These are phyloP conservation scores for Blumeria hordei DNA, from an alignment of 2,329 filamentous ascomycete genomes.

Conservation along the genomic window DNA sequence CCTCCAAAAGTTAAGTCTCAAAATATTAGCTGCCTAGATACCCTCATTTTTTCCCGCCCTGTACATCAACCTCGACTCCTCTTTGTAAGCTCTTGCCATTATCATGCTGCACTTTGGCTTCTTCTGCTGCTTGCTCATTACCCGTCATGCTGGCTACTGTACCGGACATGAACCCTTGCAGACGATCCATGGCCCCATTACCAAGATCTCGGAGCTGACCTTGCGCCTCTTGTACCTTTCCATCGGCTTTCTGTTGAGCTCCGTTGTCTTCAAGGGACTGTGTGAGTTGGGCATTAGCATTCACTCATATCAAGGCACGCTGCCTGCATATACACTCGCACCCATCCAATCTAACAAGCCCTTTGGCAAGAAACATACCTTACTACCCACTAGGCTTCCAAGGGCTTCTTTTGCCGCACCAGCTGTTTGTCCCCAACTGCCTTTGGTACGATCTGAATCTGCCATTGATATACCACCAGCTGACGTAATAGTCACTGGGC, in stretches of 20 bases:
- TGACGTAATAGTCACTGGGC: slow-evolving; percentile 42
- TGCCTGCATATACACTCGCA: background rate
- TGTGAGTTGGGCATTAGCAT: background rate
- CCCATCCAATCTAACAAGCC: no score
- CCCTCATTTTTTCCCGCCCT: slow-evolving; percentile 13
- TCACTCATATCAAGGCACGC: background rate
- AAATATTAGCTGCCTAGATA: no score
- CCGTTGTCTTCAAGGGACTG: slow-evolving; percentile 43
- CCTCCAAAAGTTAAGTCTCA: no score
- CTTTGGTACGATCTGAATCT: slow-evolving; percentile 43
- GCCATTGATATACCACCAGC: slow-evolving; percentile 49
- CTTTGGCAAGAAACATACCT: slow-evolving; percentile 21
- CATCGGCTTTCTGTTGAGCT: slow-evolving; percentile 52
- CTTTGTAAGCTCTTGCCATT: slow-evolving; percentile 65
- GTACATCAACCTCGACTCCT: slow-evolving; percentile 57
- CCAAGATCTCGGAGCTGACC: slow-evolving; percentile 59
- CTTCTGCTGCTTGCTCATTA: slow-evolving; percentile 36
- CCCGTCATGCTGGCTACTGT: slow-evolving; percentile 51
- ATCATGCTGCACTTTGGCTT: slow-evolving; percentile 46
- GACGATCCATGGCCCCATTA: slow-evolving; percentile 39
- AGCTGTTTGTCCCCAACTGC: slow-evolving; percentile 73
- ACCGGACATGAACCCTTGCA: slow-evolving; percentile 45
- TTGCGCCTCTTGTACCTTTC: slow-evolving; percentile 59
- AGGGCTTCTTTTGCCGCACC: slow-evolving; percentile 64
- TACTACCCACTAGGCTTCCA: slow-evolving; percentile 50